Percentiles rank a stretch among this genome's conserved stretches.
Conservation (phyloP, 2,329 filamentous ascomycete species). For the Ophiocordyceps robertsii region DNA sequence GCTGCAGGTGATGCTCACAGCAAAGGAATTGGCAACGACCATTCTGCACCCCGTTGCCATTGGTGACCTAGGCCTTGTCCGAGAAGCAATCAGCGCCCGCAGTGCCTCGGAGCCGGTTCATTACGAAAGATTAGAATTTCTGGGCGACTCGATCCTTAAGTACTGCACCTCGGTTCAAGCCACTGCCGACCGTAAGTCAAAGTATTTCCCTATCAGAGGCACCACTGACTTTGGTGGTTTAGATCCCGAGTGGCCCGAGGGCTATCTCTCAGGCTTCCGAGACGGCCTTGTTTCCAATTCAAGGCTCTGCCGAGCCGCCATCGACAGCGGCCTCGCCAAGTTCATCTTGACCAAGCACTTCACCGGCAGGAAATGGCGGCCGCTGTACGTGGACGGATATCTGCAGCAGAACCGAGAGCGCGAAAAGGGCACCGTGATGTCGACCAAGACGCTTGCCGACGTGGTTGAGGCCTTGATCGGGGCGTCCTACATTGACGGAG, state of each 20-base stretch:
- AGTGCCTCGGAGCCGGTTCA: slow-evolving; percentile 45
- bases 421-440: slow-evolving; percentile 28
- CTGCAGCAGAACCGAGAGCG: slow-evolving; percentile 7
- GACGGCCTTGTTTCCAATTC: slow-evolving; percentile 61
- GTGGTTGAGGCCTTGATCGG: slow-evolving; percentile 79
- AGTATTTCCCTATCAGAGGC: not conserved
- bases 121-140: slow-evolving; percentile 76
- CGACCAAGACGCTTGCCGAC: slow-evolving; percentile 74
- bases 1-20: slow-evolving; percentile 52
- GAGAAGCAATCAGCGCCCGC: slow-evolving; percentile 58
- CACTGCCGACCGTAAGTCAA: slow-evolving; percentile 31
- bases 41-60: slow-evolving; percentile 32
- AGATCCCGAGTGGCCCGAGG: slow-evolving; percentile 63
- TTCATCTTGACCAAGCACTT: slow-evolving; percentile 61
- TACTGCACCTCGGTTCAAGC: slow-evolving; percentile 56
- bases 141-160: slow-evolving; percentile 79
- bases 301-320: slow-evolving; percentile 52
- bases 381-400: slow-evolving; percentile 38
- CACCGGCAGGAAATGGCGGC: slow-evolving; percentile 58
- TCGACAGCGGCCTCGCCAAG: slow-evolving; percentile 50
- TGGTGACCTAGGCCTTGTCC: slow-evolving; percentile 37
- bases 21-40: slow-evolving; percentile 36
- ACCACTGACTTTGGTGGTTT: not conserved
- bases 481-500: slow-evolving; percentile 57
- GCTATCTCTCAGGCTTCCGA: slow-evolving; percentile 56